These are phyloP conservation scores for Kitagawia praeruptora DNA, from an alignment of 129 eudicot species.

Conservation along the genomic window DNA sequence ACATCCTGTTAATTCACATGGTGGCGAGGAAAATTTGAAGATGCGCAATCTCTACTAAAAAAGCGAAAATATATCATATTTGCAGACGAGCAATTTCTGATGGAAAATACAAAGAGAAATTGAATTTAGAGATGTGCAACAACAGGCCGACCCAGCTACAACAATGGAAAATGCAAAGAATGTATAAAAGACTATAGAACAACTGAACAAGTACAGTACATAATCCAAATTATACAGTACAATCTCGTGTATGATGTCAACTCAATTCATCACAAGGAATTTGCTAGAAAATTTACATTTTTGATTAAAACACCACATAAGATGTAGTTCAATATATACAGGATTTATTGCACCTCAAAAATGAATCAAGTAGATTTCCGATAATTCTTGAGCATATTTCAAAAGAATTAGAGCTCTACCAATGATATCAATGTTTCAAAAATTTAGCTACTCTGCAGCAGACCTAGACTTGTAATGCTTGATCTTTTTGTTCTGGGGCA, in stretches of 20 bases:
- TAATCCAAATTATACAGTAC: not conserved
- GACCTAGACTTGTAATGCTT: slow-evolving; percentile 50
- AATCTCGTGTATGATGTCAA: not conserved
- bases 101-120: not conserved
- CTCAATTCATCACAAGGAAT: not conserved
- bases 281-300: not conserved
- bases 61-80: too few species aligned
- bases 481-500: slow-evolving; percentile 76
- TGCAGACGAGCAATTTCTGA: not conserved
- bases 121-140: not conserved
- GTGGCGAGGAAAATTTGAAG: too few species aligned
- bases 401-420: not conserved
- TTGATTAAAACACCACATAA: not conserved
- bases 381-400: slow-evolving; percentile 4
- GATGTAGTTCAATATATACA: not conserved
- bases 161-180: not conserved
- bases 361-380: not conserved
- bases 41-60: too few species aligned
- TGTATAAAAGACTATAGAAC: not conserved
- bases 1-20: too few species aligned
- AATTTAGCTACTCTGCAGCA: not conserved
- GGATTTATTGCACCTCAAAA: not conserved
- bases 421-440: not conserved
- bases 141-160: not conserved
- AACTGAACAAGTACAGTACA: not conserved